Base-by-base conservation (phyloP, 2,329 filamentous ascomycete genomes). In the Cryphonectria parasitica region DNA sequence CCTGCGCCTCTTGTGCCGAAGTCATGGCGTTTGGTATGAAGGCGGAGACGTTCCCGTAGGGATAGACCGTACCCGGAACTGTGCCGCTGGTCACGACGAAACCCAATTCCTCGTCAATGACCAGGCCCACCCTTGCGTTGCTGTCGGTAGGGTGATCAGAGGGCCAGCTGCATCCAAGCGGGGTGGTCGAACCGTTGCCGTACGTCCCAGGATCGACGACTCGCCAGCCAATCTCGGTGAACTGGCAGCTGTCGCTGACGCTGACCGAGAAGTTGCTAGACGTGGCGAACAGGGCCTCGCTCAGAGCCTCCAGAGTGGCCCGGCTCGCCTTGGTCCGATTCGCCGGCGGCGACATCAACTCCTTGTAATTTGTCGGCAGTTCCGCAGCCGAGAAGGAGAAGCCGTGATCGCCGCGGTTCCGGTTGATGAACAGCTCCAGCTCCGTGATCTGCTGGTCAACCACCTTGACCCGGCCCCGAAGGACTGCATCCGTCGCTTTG, bases 361-460 rank as follows among this genome's bases (percentile, higher is more conserved):
- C 66, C 34, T 69, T 60, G 54, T 74, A 74, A 67, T 74, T 74
- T 17, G 56, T 64, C 19, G 73, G 69, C 62, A 74, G 73, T 64
- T 74, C 71, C 31, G 45, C 25, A 25, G 73, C 52, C 43, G 71
- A 73, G 68, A 73, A 74, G 71, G 73, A 74, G 73, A 74, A 74
- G 68, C 73, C 73, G 68, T 74, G 73, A 68, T 74, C 73, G 73
- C 73, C 73, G 45, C 73, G 73, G 71, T 62, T 71, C 61, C 73
- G 73, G 68, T 74, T 74, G 67, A 74, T 73, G 66, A 73, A 74
- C 36, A 74, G 69, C 52, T 74, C 73, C 17, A 74, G 68, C 73
- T 74, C 73, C 25, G 73, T 74, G 68, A 74, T 74, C 45, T 74
- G 60, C 64, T 67, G 67, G 73, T 64, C 61, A 65, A 74, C 73